Evolutionary conservation across 176 grass and related monocot genomes (phyloP).

Genomic region (Hordeum marinum): DNA sequence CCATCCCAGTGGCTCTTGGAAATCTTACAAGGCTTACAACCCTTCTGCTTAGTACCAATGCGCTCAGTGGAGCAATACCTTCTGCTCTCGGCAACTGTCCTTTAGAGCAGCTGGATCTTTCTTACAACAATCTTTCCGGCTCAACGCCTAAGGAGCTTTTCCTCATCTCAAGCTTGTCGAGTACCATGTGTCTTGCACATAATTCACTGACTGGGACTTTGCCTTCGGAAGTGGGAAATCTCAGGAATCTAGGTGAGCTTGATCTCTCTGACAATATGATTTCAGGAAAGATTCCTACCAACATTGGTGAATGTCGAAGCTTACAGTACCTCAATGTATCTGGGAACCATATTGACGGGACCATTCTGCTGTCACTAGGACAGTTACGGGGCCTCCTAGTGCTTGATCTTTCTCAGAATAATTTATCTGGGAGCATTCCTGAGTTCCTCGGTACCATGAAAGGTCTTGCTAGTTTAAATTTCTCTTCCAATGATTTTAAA

Average conservation of each 20-base stretch:
- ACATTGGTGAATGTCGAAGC: constrained; percentile 25
- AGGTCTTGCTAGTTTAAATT: background rate
- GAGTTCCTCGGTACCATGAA: background rate
- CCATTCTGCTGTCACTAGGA: constrained; percentile 21
- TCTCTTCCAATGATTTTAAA: constrained; percentile 11
- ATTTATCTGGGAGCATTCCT: background rate
- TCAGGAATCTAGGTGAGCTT: constrained; percentile 13
- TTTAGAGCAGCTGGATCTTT: constrained; percentile 31
- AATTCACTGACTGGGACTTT: constrained; percentile 44
- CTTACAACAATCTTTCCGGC: constrained; percentile 38
- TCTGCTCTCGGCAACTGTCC: constrained; percentile 10
- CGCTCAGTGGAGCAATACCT: constrained; percentile 5
- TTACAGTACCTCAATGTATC: constrained; percentile 33
- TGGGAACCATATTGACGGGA: constrained; percentile 30
- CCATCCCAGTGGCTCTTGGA: background rate
- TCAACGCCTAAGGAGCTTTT: constrained; percentile 41
- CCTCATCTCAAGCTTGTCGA: constrained; percentile 16
- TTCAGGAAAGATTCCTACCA: constrained; percentile 36
- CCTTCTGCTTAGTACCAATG: background rate
- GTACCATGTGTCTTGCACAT: constrained; percentile 16
- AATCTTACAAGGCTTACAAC: constrained; percentile 15
- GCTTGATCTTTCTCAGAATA: constrained; percentile 6
- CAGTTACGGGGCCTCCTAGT: background rate
- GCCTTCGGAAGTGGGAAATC: constrained; percentile 24
- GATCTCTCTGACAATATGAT: constrained; percentile 44